Conservation (phyloP, 1,284 basidiomycete genomes). For the Cyathus olla region DNA sequence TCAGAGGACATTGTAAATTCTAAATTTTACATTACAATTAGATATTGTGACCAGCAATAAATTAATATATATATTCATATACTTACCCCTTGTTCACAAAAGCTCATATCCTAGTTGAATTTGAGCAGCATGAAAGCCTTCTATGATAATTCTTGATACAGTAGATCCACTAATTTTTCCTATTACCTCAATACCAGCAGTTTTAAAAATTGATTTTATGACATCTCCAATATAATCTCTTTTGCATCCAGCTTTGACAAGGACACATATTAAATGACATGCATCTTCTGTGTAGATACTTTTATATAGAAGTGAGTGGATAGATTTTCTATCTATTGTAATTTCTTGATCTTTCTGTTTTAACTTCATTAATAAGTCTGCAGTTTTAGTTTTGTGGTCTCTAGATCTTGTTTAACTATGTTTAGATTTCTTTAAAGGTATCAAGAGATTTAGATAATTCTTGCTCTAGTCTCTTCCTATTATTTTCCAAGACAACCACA, state of each 20-base stretch:
- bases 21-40: too few relatives aligned
- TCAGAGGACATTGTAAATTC: too few relatives aligned
- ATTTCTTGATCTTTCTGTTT: too few relatives aligned
- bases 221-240: constrained; percentile 13
- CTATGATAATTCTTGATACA: constrained; percentile 21
- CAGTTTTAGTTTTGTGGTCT: too few relatives aligned
- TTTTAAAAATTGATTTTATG: constrained; percentile 14
- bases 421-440: too few relatives aligned
- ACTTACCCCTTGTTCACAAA: constrained; percentile 11
- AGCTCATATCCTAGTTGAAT: constrained; percentile 34
- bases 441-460: too few relatives aligned
- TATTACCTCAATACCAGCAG: constrained; percentile 22
- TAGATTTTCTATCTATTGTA: not conserved
- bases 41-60: constrained; percentile 5
- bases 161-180: constrained; percentile 20
- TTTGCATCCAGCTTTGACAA: constrained; percentile 12
- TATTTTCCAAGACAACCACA: too few relatives aligned
- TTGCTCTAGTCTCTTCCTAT: too few relatives aligned
- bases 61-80: not conserved
- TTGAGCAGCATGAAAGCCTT: constrained; percentile 25
- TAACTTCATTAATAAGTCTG: too few relatives aligned
- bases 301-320: constrained; percentile 11
- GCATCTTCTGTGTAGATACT: constrained; percentile 12
- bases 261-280: constrained; percentile 7
- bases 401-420: too few relatives aligned